Percentiles rank a stretch among this genome's conserved stretches.
phyloP scores from a whole-genome alignment of 2,329 filamentous ascomycete species.

The Neofusicoccum parvum region DNA sequence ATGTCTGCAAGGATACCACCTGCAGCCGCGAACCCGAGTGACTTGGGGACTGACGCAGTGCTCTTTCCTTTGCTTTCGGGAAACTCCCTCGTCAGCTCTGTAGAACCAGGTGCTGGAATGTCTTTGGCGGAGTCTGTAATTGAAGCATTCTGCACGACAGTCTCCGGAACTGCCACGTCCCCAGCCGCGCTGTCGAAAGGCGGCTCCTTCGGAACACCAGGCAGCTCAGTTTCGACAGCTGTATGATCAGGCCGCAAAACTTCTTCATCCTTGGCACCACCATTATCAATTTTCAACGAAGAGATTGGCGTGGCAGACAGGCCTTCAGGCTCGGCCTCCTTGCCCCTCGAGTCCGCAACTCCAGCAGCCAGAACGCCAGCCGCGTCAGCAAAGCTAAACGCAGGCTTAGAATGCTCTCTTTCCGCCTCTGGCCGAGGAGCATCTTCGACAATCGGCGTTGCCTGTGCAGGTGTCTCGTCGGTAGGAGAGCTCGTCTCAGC shows the following conservation, averaged over 20 bases:
- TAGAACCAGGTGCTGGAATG: background rate
- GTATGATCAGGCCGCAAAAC: background rate
- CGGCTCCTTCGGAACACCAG: background rate
- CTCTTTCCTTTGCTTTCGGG: background rate
- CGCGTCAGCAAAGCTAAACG: background rate
- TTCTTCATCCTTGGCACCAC: background rate
- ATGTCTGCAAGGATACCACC: background rate
- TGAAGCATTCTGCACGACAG: background rate
- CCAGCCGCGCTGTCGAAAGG: background rate
- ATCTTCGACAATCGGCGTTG: background rate
- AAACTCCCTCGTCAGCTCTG: too few species aligned
- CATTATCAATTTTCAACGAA: background rate
- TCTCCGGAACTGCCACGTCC: background rate
- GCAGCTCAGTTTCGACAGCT: background rate
- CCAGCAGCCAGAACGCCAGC: background rate
- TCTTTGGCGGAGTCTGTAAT: background rate
- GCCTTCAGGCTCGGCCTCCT: background rate
- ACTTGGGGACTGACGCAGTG: background rate
- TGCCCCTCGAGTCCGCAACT: background rate
- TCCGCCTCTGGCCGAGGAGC: background rate
- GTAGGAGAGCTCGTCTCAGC: background rate
- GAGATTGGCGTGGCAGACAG: background rate
- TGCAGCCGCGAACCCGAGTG: constrained; percentile 5
- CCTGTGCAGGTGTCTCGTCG: background rate
- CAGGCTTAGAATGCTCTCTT: background rate